These are phyloP conservation scores for Canna indica DNA, from an alignment of 176 grass and related monocot species.

Conservation along the genomic window DNA sequence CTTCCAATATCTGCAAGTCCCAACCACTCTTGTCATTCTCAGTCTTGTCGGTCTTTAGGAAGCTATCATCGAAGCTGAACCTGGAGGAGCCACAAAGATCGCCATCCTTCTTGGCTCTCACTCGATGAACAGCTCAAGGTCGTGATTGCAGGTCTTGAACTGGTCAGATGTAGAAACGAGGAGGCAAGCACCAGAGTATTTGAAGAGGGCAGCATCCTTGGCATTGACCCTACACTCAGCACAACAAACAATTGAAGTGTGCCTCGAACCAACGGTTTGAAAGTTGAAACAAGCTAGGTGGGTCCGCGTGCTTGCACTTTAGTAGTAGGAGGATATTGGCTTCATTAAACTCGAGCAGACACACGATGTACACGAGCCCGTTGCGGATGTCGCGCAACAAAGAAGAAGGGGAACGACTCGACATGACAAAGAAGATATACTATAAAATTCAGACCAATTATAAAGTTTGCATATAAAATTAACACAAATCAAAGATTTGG, in stretches of 20 bases:
- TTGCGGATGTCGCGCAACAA: conserved; percentile 47
- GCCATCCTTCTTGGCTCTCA: neutral
- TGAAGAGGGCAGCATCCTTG: conserved; percentile 38
- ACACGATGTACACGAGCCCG: conserved; percentile 84
- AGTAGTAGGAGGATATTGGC: conserved; percentile 64
- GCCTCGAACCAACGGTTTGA: conserved; percentile 64
- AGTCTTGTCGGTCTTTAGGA: neutral
- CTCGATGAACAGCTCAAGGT: conserved; percentile 15
- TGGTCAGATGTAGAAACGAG: conserved; percentile 19
- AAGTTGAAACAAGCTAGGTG: conserved; percentile 80
- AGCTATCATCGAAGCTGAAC: conserved; percentile 16
- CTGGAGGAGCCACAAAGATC: conserved; percentile 47
- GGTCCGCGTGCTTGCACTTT: conserved; percentile 68
- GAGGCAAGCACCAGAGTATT: conserved; percentile 49
- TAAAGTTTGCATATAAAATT: too few relatives aligned
- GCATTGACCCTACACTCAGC: conserved; percentile 43
- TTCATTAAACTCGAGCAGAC: conserved; percentile 66
- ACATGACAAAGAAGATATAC: too few relatives aligned
- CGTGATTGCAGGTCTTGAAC: neutral
- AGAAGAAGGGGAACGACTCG: conserved; percentile 71
- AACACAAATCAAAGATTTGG: too few relatives aligned
- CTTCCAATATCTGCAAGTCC: conserved; percentile 3
- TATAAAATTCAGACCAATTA: too few relatives aligned
- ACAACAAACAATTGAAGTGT: conserved; percentile 71
- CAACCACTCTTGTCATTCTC: neutral